Evolutionary conservation across 1,284 basidiomycete species (phyloP), one percentile per base, ranked within the genome.

Genomic region (Cryptococcus amylolentus): DNA sequence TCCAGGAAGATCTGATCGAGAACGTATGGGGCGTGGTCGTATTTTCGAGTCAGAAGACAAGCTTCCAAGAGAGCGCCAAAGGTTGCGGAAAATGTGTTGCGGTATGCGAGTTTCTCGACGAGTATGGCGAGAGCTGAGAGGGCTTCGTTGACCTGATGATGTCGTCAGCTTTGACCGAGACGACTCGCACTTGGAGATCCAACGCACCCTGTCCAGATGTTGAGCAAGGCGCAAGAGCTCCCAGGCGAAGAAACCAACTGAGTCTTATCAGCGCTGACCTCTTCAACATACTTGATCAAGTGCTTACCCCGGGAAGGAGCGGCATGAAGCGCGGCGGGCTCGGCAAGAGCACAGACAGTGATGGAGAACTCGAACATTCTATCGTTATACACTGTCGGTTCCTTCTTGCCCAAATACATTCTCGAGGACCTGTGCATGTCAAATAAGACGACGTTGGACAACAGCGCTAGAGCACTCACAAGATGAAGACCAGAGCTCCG

Each of bases 21-120:
- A 42, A 61, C 41, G 4, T 55, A 48, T 35, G 51, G 1, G 43
- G 62, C 68, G 35, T 47, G 47, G 7, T 62, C 56, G 54, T 54
- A 68, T 18, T 57, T 10, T 14, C 57, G 45, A n/a, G 58, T 51
- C 8, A 67, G 16, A 35, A 63, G 54, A 41, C 56, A 64, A 3
- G 56, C 57, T 63, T 76, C 72, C 39, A 75, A 64, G 47, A 67
- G 68, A 27, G 62, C 71, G 10, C 67, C 57, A 20, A 68, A 67
- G 5, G 67, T 60, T n/a, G 61, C 62, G 16, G 64, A 62, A 45
- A 73, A 68, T n/a, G 47, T 45, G 1, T 56, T 26, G 1, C 26
- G 31, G 3, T 28, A n/a, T 16, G 31, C 46, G 0, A 59, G 51
- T 10, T 51, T 48, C 7, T 40, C 31, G 10, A 68, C 43, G 0